phyloP scores from a whole-genome alignment of 257 asterid species.

The Leptodermis oblonga region DNA sequence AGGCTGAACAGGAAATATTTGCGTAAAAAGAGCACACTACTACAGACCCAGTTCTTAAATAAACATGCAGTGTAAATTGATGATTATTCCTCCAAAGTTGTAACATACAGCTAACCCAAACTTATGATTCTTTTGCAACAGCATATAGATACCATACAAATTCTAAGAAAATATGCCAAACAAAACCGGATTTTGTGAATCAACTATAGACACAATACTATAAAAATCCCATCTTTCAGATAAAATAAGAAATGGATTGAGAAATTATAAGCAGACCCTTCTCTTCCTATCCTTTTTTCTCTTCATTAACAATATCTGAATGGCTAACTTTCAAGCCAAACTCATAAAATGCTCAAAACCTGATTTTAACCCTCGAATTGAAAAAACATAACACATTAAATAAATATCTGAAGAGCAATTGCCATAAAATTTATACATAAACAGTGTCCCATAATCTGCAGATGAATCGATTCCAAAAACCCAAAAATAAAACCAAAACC shows the following conservation, averaged over 20 bases:
- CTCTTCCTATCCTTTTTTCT: background rate
- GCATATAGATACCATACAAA: background rate
- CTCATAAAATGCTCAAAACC: background rate
- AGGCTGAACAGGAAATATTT: background rate
- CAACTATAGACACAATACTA: background rate
- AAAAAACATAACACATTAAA: background rate
- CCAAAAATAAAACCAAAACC: background rate
- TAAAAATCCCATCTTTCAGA: background rate
- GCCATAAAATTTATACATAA: background rate
- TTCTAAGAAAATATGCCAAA: background rate
- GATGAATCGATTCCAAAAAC: background rate
- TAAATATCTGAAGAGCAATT: background rate
- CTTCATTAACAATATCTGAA: background rate
- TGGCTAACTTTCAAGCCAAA: background rate
- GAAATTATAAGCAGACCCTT: background rate
- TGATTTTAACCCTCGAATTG: background rate
- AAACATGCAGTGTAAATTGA: no score
- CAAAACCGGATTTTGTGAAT: background rate
- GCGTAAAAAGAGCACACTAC: background rate
- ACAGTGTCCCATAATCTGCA: background rate
- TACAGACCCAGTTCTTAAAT: no score
- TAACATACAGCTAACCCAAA: background rate
- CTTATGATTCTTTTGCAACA: background rate
- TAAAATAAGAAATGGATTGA: background rate
- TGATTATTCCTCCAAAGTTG: no score